phyloP scores from a whole-genome alignment of 257 asterid species.

The Solanum lignicaule region DNA sequence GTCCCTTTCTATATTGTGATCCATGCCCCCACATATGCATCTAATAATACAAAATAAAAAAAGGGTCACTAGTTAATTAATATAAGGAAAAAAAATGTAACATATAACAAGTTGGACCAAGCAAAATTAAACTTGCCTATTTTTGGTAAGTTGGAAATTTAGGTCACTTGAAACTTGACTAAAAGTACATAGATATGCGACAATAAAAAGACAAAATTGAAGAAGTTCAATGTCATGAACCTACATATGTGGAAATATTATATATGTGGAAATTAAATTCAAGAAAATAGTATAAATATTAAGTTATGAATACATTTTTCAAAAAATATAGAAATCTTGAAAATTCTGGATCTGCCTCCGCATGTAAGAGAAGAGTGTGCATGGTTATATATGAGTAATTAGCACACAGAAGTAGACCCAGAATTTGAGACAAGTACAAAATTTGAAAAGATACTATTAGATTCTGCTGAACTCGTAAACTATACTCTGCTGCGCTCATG shows the following conservation, averaged over 20 bases:
- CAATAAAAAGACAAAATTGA: background rate
- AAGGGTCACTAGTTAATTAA: background rate
- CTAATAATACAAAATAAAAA: slow-evolving; percentile 7
- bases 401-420: background rate
- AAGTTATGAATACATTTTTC: background rate
- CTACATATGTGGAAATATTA: background rate
- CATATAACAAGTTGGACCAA: background rate
- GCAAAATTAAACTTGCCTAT: background rate
- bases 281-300: background rate
- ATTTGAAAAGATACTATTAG: background rate
- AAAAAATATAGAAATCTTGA: background rate
- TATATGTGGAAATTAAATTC: background rate
- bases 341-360: background rate
- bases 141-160: background rate
- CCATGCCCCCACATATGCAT: slow-evolving; percentile 99
- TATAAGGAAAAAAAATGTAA: background rate
- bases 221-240: background rate
- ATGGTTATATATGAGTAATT: background rate
- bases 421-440: background rate
- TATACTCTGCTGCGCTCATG: background rate
- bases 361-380: background rate
- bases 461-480: fast-evolving
- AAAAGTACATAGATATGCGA: background rate
- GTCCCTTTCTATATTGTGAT: slow-evolving; percentile 79
- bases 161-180: background rate